Evolutionary conservation across 768 basidiomycete species (phyloP).

Genomic region (Termitomyces sp.): DNA sequence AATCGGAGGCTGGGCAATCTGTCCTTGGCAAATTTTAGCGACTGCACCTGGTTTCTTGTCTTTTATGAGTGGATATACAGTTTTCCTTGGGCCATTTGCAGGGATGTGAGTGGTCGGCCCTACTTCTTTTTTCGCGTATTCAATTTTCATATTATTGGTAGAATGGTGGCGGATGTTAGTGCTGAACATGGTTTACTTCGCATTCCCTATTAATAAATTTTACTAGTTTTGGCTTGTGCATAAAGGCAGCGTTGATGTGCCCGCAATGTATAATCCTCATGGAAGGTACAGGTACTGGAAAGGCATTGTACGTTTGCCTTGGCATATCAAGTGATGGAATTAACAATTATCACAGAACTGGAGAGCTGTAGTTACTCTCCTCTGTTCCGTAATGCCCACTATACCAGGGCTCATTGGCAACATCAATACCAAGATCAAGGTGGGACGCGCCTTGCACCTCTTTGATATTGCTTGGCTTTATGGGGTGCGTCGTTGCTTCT

Average conservation of each 20-base stretch:
- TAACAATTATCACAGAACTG: constrained; percentile 53
- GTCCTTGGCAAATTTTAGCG: constrained; percentile 81
- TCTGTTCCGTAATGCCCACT: constrained; percentile 64
- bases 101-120: constrained; percentile 29
- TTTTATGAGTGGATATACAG: constrained; percentile 82
- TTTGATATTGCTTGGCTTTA: constrained; percentile 77
- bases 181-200: background rate
- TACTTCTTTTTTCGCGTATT: background rate
- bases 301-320: constrained; percentile 52
- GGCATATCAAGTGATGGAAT: background rate
- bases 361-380: constrained; percentile 66
- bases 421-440: constrained; percentile 60
- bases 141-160: constrained; percentile 11
- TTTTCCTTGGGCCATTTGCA: constrained; percentile 83
- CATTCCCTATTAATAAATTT: background rate
- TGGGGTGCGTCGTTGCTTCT: constrained; percentile 44
- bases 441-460: constrained; percentile 51
- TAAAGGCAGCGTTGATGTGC: constrained; percentile 66
- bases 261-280: constrained; percentile 76
- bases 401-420: constrained; percentile 75
- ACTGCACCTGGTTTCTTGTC: constrained; percentile 63
- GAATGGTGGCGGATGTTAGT: constrained; percentile 44
- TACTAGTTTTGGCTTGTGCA: constrained; percentile 76
- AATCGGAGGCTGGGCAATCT: constrained; percentile 81
- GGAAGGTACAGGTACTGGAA: constrained; percentile 76